phyloP scores from a whole-genome alignment of 1,284 basidiomycete genomes.

The Exsudoporus floridanus region DNA sequence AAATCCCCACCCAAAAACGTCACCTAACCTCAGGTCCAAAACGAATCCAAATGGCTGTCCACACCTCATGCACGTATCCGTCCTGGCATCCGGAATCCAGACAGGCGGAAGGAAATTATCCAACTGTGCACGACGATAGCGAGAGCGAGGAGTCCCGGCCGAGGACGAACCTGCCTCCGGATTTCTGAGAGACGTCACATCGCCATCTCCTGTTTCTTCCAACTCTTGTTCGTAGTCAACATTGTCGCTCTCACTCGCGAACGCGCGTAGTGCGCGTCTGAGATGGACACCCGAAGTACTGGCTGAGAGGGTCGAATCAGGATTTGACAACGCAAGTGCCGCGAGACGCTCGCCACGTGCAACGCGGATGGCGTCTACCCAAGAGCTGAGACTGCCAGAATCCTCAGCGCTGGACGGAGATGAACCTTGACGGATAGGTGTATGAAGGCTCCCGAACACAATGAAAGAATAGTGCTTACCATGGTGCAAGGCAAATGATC shows the following conservation, averaged over 20 bases:
- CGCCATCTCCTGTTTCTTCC: constrained; percentile 24
- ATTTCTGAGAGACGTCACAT: constrained; percentile 10
- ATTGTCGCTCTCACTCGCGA: constrained; percentile 40
- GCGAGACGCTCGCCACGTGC: constrained; percentile 72
- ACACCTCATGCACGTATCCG: constrained; percentile 83
- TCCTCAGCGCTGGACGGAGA: constrained; percentile 1
- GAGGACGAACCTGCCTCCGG: constrained; percentile 24
- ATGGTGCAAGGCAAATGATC: constrained; percentile 75
- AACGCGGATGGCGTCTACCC: constrained; percentile 68
- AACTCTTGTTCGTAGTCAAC: constrained; percentile 9
- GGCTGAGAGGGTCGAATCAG: constrained; percentile 77
- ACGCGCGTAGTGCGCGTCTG: constrained; percentile 66
- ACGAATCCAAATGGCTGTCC: constrained; percentile 73
- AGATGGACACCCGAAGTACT: constrained; percentile 73
- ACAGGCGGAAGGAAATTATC: constrained; percentile 90
- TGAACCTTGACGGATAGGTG: constrained; percentile 4
- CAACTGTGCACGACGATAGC: constrained; percentile 38
- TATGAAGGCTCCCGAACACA: background rate
- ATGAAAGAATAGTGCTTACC: constrained; percentile 38
- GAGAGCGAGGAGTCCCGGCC: background rate
- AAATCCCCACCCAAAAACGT: constrained; percentile 33
- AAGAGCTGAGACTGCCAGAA: constrained; percentile 35
- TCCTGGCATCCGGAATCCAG: constrained; percentile 87
- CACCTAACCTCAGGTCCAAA: constrained; percentile 28
- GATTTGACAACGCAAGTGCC: constrained; percentile 64